These are phyloP conservation scores for Colletotrichum tofieldiae DNA, from an alignment of 2,329 filamentous ascomycete species.

Conservation along the genomic window DNA sequence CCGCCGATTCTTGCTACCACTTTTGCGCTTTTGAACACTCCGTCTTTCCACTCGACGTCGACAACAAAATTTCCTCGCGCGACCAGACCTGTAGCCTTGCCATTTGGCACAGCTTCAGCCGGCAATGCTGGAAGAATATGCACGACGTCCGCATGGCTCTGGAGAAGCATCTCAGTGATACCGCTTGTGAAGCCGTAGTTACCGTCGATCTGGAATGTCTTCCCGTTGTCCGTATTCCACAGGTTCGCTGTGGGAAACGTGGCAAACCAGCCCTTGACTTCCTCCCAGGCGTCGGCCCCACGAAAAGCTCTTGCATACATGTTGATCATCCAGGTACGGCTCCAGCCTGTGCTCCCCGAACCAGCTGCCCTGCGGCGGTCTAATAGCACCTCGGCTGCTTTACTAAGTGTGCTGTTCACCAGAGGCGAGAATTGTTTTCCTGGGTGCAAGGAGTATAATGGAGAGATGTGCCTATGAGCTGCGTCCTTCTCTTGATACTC, in stretches of 20 bases:
- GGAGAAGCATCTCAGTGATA: slow-evolving; percentile 61
- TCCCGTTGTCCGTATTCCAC: slow-evolving; percentile 50
- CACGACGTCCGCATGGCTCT: slow-evolving; percentile 52
- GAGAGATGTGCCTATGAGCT: slow-evolving; percentile 66
- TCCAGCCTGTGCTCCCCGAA: slow-evolving; percentile 40
- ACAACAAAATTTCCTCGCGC: slow-evolving; percentile 18
- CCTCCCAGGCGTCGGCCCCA: slow-evolving; percentile 49
- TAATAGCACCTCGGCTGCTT: slow-evolving; percentile 26
- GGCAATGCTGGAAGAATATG: slow-evolving; percentile 47
- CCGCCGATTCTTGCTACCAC: slow-evolving; percentile 2
- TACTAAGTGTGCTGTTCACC: slow-evolving; percentile 51
- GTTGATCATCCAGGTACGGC: slow-evolving; percentile 14
- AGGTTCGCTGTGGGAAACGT: slow-evolving; percentile 59
- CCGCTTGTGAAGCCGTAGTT: slow-evolving; percentile 63
- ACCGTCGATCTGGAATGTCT: slow-evolving; percentile 63
- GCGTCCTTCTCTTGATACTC: slow-evolving; percentile 59
- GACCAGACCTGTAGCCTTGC: slow-evolving; percentile 1
- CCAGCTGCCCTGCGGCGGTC: slow-evolving; percentile 29
- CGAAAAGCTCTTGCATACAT: slow-evolving; percentile 16
- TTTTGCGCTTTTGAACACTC: neutral
- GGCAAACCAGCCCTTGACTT: slow-evolving; percentile 54
- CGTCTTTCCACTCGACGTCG: slow-evolving; percentile 14
- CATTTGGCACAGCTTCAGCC: slow-evolving; percentile 4
- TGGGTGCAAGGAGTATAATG: slow-evolving; percentile 62
- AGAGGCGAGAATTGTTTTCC: slow-evolving; percentile 49